These are phyloP conservation scores for Dioszegia crocea DNA, from an alignment of 768 basidiomycete genomes.

Conservation along the genomic window DNA sequence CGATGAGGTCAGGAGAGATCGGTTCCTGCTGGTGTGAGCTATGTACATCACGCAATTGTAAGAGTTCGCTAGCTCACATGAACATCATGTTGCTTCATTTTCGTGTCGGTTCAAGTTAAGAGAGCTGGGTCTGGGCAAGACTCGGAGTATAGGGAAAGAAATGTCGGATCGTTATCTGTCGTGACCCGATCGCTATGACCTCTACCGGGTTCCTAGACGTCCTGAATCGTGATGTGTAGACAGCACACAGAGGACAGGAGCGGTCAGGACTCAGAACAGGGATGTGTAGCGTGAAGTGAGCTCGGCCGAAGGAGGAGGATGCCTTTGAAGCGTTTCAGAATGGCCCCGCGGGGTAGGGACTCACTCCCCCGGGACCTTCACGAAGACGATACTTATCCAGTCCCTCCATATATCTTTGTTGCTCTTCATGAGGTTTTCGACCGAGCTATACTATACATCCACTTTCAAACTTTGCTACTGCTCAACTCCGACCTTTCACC, in stretches of 20 bases:
- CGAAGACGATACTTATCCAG: no score
- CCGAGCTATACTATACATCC: no score
- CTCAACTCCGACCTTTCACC: no score
- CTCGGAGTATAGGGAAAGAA: no score
- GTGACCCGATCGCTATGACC: no score
- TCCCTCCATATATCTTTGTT: no score
- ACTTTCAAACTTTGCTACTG: no score
- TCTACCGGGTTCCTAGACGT: no score
- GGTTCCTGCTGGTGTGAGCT: slow-evolving; percentile 16
- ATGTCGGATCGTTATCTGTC: no score
- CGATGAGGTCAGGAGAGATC: slow-evolving; percentile 17
- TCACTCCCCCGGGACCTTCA: neutral
- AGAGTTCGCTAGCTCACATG: slow-evolving; percentile 4
- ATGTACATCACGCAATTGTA: no score
- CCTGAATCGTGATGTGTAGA: neutral
- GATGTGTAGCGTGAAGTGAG: no score
- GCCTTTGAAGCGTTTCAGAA: slow-evolving; percentile 1
- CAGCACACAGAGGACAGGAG: slow-evolving; percentile 6
- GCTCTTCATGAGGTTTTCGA: no score
- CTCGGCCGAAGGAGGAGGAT: neutral
- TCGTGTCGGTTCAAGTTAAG: neutral
- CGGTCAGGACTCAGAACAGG: neutral
- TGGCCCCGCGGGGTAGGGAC: neutral
- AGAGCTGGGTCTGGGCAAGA: neutral
- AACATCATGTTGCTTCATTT: slow-evolving; percentile 7